Base-by-base conservation (phyloP, 345 rosid genomes). In the Rhodamnia rubescens region DNA sequence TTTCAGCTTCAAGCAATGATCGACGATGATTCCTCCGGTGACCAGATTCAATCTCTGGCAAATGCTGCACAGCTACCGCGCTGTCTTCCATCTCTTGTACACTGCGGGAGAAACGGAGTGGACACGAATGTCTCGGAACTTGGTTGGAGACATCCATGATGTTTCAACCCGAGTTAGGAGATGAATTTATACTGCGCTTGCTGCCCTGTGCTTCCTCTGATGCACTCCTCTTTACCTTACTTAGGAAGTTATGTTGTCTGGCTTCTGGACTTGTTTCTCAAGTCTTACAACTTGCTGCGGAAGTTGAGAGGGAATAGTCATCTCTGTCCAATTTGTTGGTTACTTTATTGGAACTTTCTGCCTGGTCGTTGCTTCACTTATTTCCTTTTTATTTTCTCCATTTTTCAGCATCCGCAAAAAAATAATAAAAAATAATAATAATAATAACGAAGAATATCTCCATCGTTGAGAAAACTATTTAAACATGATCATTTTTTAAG, bases 401-500 rank as follows among this genome's bases (percentile, higher is more conserved):
- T 49, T 49, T 47, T 10, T 49, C 51, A 9, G 51, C 51, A 9
- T 49, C 47, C 6, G 47, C 47, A 8, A 47, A 47, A 8, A 42
- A 49, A 2, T 36, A 49, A 2, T 36, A 58, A 58, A 11, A n/a
- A n/a, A 1, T 0, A n/a, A n/a, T n/a, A n/a, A n/a, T n/a, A n/a
- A n/a, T n/a, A n/a, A n/a, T 0, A 26, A 11, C 0, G 1, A n/a
- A n/a, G 13, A 53, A 53, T 14, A n/a, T 0, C 0, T 1, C 13
- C 8, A 5, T 12, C 27, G 0, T n/a, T 12, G 18, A n/a, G 0
- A 6, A 58, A n/a, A 2, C 6, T 12, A 26, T 58, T 3, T 58
- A n/a, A 1, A n/a, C 8, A 58, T 0, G 1, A 13, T 1, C 14
- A 58, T 12, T n/a, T 58, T 36, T n/a, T 12, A 29, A 0, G 2